These are phyloP conservation scores for Globisporangium recalcitrans DNA, from an alignment of 352 stramenopile genomes.

Conservation along the genomic window DNA sequence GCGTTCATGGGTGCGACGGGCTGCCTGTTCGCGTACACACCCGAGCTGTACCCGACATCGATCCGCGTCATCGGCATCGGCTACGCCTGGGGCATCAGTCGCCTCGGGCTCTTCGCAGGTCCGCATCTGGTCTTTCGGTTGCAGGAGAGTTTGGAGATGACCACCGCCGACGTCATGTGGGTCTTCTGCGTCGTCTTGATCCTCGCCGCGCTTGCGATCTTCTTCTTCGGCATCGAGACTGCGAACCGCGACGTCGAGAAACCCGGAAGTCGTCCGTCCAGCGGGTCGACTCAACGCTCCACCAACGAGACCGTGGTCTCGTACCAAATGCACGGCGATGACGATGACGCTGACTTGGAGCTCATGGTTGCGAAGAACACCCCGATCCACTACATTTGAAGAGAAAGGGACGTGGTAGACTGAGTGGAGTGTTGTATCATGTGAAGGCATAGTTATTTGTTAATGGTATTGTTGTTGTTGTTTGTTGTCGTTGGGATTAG, in stretches of 20 bases:
- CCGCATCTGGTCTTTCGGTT: too few relatives aligned
- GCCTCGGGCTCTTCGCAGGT: conserved; percentile 24
- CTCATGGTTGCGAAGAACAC: neutral
- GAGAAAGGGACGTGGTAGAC: too few relatives aligned
- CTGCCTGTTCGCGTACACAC: conserved; percentile 27
- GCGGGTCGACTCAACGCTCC: neutral
- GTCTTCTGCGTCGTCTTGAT: neutral
- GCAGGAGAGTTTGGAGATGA: neutral
- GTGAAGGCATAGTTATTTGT: too few relatives aligned
- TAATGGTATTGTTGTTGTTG: too few relatives aligned
- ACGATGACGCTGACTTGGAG: neutral
- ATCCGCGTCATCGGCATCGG: conserved; percentile 32
- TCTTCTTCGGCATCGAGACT: neutral
- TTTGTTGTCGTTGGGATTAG: too few relatives aligned
- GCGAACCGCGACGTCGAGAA: neutral
- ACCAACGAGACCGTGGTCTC: neutral
- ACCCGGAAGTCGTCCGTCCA: neutral
- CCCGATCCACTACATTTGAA: too few relatives aligned
- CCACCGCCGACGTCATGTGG: neutral
- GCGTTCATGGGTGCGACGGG: conserved; percentile 22
- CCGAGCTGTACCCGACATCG: conserved; percentile 36
- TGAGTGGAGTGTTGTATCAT: too few relatives aligned
- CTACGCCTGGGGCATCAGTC: conserved; percentile 21
- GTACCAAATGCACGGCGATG: neutral
- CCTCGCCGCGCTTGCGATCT: neutral